Conservation (phyloP, 306 rosid species). For the Nissolia schottii region DNA sequence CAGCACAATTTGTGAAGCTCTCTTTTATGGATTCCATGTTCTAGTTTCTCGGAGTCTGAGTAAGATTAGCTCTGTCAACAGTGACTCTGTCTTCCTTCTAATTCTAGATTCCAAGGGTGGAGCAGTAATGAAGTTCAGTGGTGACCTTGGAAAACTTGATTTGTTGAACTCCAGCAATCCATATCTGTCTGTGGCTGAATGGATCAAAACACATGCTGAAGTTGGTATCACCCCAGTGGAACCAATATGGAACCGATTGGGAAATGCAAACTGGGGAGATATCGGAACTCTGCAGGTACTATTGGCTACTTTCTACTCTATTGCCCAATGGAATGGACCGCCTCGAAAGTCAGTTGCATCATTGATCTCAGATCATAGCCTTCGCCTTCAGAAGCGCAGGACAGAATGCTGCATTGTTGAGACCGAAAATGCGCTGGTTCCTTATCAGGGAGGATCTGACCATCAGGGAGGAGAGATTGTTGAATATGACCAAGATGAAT, state of each 20-base stretch:
- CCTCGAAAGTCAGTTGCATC: conserved; percentile 82
- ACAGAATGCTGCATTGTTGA: conserved; percentile 60
- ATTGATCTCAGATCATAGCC: conserved; percentile 74
- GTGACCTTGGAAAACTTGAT: conserved; percentile 79
- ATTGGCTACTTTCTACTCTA: conserved; percentile 77
- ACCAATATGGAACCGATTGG: conserved; percentile 79
- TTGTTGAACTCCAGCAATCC: conserved; percentile 58
- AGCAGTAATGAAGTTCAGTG: conserved; percentile 67
- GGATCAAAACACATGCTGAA: conserved; percentile 69
- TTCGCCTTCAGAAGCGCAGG: conserved; percentile 85
- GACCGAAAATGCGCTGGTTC: conserved; percentile 58
- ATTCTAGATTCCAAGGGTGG: conserved; percentile 77
- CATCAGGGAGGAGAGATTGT: conserved; percentile 66
- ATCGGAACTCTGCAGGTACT: conserved; percentile 75
- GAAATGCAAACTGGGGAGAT: conserved; percentile 93
- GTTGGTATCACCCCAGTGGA: conserved; percentile 64
- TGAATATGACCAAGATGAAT: conserved; percentile 61
- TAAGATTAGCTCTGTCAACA: conserved; percentile 49
- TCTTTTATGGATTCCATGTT: conserved; percentile 85
- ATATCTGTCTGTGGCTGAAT: conserved; percentile 63
- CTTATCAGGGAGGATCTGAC: conserved; percentile 39
- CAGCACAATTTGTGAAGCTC: conserved; percentile 68
- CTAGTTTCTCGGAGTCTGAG: conserved; percentile 76
- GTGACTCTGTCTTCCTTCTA: conserved; percentile 63
- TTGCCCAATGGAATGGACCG: conserved; percentile 83